Evolutionary conservation across 164 flowering plant genomes (phyloP).

Genomic region (Paratinospora sagittata): DNA sequence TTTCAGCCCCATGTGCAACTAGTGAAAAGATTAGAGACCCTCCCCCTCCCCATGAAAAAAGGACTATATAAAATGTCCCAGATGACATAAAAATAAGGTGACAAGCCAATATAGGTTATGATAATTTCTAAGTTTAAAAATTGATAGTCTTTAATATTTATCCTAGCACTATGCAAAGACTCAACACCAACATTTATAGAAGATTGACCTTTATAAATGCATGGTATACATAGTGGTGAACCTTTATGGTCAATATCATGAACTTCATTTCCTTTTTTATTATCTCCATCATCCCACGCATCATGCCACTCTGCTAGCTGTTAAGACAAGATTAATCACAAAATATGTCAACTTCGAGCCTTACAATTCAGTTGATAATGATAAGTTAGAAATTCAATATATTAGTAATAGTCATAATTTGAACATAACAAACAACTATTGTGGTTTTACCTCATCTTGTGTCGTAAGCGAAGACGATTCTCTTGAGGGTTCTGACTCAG

Average conservation of each 20-base stretch:
- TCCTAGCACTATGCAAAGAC: background rate
- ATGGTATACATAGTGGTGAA: background rate
- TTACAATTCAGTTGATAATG: background rate
- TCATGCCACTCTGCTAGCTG: constrained; percentile 7
- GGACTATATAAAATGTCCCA: too few relatives aligned
- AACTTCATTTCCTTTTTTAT: background rate
- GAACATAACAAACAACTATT: background rate
- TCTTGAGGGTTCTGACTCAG: background rate
- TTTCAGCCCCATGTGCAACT: too few relatives aligned
- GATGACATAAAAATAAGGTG: too few relatives aligned
- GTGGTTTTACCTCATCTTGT: background rate
- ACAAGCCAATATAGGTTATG: too few relatives aligned
- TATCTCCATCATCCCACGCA: constrained; percentile 8
- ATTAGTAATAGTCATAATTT: background rate
- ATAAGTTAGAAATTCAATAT: background rate
- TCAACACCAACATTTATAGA: background rate
- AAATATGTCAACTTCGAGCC: background rate
- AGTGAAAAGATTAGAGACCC: too few relatives aligned
- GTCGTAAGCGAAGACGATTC: background rate
- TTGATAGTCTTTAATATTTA: background rate
- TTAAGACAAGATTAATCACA: background rate
- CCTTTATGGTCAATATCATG: background rate
- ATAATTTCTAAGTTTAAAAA: too few relatives aligned
- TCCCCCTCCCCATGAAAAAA: too few relatives aligned
- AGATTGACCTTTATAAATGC: background rate